Base-by-base conservation (phyloP, 345 rosid species). In the Populus simonii region DNA sequence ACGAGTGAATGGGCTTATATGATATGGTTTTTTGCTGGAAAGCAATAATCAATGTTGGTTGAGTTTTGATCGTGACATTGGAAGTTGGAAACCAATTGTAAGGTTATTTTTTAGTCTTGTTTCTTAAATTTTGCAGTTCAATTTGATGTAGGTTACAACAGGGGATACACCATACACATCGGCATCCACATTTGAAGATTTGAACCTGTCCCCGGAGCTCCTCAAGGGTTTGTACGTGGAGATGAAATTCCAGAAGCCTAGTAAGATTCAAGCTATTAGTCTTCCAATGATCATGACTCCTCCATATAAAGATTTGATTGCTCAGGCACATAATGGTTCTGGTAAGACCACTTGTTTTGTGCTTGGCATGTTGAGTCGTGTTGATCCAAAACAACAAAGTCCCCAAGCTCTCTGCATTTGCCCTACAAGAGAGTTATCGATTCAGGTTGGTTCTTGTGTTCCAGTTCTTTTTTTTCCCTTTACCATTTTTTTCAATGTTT, bases 311-410 rank as follows among this genome's bases (percentile, higher is more conserved):
- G 84, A 96, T 85, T 82, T 96, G 72, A 86, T 96, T 15, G 99
- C 99, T 10, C 99, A 96, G 82, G 99, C 99, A 0, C 98, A 90
- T 75, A 96, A 93, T 74, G 99, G 99, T 66, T 93, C 97, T 67
- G 99, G 99, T 5, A 96, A 96, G 86, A 96, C 99, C 0, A 96
- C 99, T 25, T 96, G 99, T 80, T 96, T 96, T 69, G 96, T 93
- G 49, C 95, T 96, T 27, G 99, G 99, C 36, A 96, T 96, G 98
- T 59, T 96, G 74, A 91, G 93, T 72, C 97, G 98, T 16, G 92
- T 93, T 39, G 92, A 93, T 81, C 90, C 93, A 0, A 83, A 74
- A 1, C 12, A 86, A 29, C 77, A 45, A 22, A 85, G 88, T 72
- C 92, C 99, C 39, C 99, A 96, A 74, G 99, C 99, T 0, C 92